Evolutionary conservation across 192 early-diverging fungal species (phyloP), one percentile per base, ranked within the genome.

Genomic region (Gonapodya sp.): DNA sequence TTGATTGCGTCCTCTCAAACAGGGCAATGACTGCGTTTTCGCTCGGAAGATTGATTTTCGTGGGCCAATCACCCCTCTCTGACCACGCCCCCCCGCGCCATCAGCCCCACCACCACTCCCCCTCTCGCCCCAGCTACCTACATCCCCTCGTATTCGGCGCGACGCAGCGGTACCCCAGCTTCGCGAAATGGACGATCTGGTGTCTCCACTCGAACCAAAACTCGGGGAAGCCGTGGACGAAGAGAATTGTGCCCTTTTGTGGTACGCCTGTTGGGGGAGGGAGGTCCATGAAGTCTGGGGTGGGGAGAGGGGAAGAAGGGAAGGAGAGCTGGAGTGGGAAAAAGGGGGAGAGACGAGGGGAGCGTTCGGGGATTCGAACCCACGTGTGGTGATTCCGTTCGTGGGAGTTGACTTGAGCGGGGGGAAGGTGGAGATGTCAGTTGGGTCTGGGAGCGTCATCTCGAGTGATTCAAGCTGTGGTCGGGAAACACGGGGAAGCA

Each of bases 221-320:
- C 75, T 77, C 75, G 2, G 75, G 75, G 34, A 77, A 77, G 18
- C 75, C 75, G 31, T 77, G 75, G 8, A 77, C 75, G 34, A 77
- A 77, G 2, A 77, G 18, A 18, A 77, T 77, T 2, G 75, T 77
- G 34, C 34, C 75, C 31, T 34, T 77, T 2, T 16, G 18, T 2
- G 18, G 8, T 33, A 14, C 31, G 30, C 34, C 31, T 33, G 75
- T 16, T 77, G 18, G 18, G 8, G 75, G 30, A 33, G 18, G 18
- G 75, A 77, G 8, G 75, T 77, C 46, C 46, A 24, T 24, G 46
- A 16, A 64, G 46, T 64, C 46, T 64, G 46, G 8, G 24, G n/a
- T n/a, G n/a, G n/a, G n/a, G n/a, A n/a, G n/a, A n/a, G n/a, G n/a
- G n/a, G n/a, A n/a, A n/a, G n/a, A n/a, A n/a, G n/a, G n/a, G n/a